Evolutionary conservation across 345 rosid genomes (phyloP).

Genomic region (Dipteronia sinensis): DNA sequence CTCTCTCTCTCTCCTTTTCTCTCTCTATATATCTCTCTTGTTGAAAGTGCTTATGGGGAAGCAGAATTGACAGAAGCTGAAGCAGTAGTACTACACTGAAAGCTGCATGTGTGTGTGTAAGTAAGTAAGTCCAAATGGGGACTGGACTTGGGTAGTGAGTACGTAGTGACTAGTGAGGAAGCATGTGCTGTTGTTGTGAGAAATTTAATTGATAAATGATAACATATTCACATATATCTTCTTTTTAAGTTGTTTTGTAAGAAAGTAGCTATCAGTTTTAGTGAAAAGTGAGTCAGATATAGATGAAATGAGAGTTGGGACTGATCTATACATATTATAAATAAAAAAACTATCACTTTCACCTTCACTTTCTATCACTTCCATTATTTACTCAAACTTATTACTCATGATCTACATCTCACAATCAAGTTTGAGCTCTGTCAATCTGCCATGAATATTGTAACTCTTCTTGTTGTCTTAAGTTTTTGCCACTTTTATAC

Average conservation of each 20-base stretch:
- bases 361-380: not conserved
- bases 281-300: slow-evolving; percentile 21
- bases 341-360: slow-evolving; percentile 18
- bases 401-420: not conserved
- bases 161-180: not conserved
- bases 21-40: too few species aligned
- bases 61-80: not conserved
- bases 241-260: not conserved
- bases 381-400: not conserved
- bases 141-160: too few species aligned
- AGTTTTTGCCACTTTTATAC: slow-evolving; percentile 3
- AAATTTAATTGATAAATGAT: not conserved
- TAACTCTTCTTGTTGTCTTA: slow-evolving; percentile 6
- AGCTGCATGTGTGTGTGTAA: not conserved
- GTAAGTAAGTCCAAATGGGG: not conserved
- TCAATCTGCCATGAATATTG: slow-evolving; percentile 5
- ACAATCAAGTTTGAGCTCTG: not conserved
- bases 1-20: not conserved
- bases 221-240: not conserved
- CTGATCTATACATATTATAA: not conserved
- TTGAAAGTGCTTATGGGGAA: not conserved
- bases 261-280: not conserved
- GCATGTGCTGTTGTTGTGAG: slow-evolving; percentile 19
- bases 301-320: not conserved
- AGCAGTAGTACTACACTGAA: not conserved